phyloP scores from a whole-genome alignment of 345 rosid genomes.

The Populus simonii region DNA sequence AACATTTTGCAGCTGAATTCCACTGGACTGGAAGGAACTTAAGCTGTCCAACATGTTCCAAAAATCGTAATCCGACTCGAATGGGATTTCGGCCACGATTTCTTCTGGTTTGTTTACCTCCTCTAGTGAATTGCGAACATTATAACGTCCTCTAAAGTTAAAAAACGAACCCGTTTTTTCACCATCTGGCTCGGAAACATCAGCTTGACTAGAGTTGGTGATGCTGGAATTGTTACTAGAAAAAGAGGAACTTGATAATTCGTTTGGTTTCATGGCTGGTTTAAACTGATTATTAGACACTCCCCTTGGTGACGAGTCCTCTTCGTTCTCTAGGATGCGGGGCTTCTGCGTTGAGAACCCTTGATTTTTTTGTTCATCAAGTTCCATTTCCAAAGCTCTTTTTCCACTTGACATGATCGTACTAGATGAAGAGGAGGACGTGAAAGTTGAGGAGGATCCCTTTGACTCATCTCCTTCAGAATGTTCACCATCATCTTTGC shows the following conservation, averaged over 20 bases:
- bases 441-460: slow-evolving; percentile 25
- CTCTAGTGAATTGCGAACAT: slow-evolving; percentile 14
- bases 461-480: slow-evolving; percentile 14
- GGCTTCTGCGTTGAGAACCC: slow-evolving; percentile 24
- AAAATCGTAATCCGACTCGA: slow-evolving; percentile 56
- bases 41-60: slow-evolving; percentile 68
- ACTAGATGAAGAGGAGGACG: slow-evolving; percentile 37
- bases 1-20: slow-evolving; percentile 7
- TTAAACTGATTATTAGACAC: background rate
- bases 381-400: background rate
- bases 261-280: slow-evolving; percentile 24
- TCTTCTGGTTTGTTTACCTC: slow-evolving; percentile 65
- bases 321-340: background rate
- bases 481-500: background rate
- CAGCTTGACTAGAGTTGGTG: slow-evolving; percentile 18
- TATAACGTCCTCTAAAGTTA: slow-evolving; percentile 1
- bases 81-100: slow-evolving; percentile 36
- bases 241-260: slow-evolving; percentile 31
- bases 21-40: slow-evolving; percentile 24
- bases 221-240: slow-evolving; percentile 39
- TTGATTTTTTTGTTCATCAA: slow-evolving; percentile 11
- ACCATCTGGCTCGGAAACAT: slow-evolving; percentile 14
- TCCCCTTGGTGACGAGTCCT: background rate
- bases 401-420: slow-evolving; percentile 9
- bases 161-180: slow-evolving; percentile 7